Base-by-base conservation (phyloP, 345 rosid genomes). In the Turritis glabra region DNA sequence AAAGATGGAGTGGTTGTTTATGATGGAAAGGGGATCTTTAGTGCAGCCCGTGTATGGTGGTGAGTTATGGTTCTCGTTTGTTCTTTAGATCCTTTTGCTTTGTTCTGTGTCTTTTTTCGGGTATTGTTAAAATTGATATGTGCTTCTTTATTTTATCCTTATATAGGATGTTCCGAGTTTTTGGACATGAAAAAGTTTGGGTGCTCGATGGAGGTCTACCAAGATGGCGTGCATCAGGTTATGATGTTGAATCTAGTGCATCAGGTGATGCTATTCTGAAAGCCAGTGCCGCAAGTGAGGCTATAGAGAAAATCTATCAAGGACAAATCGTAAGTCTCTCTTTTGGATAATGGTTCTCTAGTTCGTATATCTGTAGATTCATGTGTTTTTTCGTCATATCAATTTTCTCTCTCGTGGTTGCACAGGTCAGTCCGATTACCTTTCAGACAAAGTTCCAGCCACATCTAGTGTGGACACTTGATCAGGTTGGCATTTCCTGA, bases 1-100 rank as follows among this genome's bases (percentile, higher is more conserved):
- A 88, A 89, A 35, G 92, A 96, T 73, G 95, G 88, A 38, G 60
- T 96, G 35, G 93, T 96, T 77, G 99, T 96, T 77, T 96, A 96
- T 77, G 99, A 96, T 86, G 99, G 95, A 59, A 92, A 92, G 84
- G 99, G 98, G 23, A 79, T 92, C 79, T 96, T 90, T 73, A 92
- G 99, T 77, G 98, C 99, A 54, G 96, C 99, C 71, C 99, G 99
- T 71, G 99, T 92, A 56, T 92, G 98, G 97, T 96, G 99, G 99
- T 96, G 81, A 82, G 98, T 83, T 58, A 10, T 59, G 57, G 35
- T 43, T 48, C 29, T 46, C n/a, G 19, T 64, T 50, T 29, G 14
- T 19, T 52, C 23, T 15, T 40, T 60, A 15, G 4, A 60, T 12
- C 1, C 9, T 27, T 40, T 29, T 40, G 14, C 15, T 23, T 40